Conservation (phyloP, 73 alveolate species). For the Uronychia binucleata region DNA sequence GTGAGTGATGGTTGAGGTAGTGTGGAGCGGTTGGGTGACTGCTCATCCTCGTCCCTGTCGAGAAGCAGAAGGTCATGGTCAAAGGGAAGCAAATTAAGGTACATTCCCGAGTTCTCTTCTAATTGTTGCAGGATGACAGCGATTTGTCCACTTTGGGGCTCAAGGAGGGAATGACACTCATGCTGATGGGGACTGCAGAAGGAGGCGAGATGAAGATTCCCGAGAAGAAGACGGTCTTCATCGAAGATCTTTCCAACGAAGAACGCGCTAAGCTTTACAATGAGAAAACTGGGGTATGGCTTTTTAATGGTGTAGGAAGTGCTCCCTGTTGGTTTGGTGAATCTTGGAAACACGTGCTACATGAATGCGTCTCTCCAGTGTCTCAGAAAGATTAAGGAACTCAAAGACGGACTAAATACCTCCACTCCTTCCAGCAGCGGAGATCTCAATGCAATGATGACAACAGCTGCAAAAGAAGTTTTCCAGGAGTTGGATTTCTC, state of each 20-base stretch:
- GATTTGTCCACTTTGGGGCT: constrained; percentile 56
- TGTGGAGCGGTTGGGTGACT: too few relatives aligned
- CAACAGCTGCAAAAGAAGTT: constrained; percentile 76
- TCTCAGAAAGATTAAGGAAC: constrained; percentile 89
- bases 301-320: constrained; percentile 39
- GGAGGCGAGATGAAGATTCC: constrained; percentile 71
- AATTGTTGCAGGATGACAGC: constrained; percentile 49
- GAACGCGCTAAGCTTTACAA: constrained; percentile 86
- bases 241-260: constrained; percentile 96
- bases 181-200: constrained; percentile 96
- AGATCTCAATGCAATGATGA: constrained; percentile 39
- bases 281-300: constrained; percentile 86
- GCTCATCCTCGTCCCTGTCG: constrained; percentile 82
- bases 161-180: constrained; percentile 61
- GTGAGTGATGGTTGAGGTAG: too few relatives aligned
- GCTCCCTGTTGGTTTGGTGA: constrained; percentile 91
- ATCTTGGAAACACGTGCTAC: constrained; percentile 98
- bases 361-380: constrained; percentile 94
- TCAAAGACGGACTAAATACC: constrained; percentile 70
- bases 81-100: constrained; percentile 90
- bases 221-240: constrained; percentile 69
- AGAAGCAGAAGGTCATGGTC: constrained; percentile 87
- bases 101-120: constrained; percentile 13
- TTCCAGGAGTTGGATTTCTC: constrained; percentile 70
- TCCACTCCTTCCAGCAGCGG: constrained; percentile 32